These are phyloP conservation scores for Neocucurbitaria cava DNA, from an alignment of 2,329 filamentous ascomycete species.

Conservation along the genomic window DNA sequence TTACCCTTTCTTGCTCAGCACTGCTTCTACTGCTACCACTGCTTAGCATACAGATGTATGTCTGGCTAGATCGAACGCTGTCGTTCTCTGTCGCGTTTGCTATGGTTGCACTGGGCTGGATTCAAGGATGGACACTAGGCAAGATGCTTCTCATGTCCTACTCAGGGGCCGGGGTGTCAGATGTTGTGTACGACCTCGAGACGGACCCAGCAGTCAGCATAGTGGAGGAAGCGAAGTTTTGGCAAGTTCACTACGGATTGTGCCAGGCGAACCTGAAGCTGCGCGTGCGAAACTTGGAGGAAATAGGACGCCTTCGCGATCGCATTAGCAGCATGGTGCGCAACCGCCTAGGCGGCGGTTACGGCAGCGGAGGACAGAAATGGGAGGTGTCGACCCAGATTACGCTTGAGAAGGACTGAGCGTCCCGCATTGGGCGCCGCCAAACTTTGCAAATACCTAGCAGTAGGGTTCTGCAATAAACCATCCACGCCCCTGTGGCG, in stretches of 20 bases:
- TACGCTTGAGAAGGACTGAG: conserved; percentile 59
- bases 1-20: conserved; percentile 86
- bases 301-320: conserved; percentile 74
- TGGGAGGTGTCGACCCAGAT: conserved; percentile 96
- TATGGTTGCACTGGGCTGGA: conserved; percentile 87
- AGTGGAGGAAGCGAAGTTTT: conserved; percentile 92
- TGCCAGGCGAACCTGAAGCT: conserved; percentile 95
- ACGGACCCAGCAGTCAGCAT: conserved; percentile 75
- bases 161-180: conserved; percentile 65
- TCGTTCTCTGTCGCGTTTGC: conserved; percentile 81
- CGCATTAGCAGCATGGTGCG: conserved; percentile 80
- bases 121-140: conserved; percentile 84
- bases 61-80: conserved; percentile 82
- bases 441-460: conserved; percentile 20
- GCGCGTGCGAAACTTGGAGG: conserved; percentile 68
- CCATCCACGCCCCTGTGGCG: conserved; percentile 25
- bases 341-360: conserved; percentile 85
- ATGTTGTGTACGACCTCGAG: conserved; percentile 85
- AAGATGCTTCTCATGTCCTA: conserved; percentile 98
- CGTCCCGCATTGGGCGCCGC: conserved; percentile 19
- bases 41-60: conserved; percentile 79
- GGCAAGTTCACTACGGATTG: conserved; percentile 97
- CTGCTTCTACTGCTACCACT: conserved; percentile 83
- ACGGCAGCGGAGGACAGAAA: conserved; percentile 78
- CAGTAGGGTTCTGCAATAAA: conserved; percentile 31